Evolutionary conservation across 257 asterid genomes (phyloP).

Genomic region (Linaria vulgaris): DNA sequence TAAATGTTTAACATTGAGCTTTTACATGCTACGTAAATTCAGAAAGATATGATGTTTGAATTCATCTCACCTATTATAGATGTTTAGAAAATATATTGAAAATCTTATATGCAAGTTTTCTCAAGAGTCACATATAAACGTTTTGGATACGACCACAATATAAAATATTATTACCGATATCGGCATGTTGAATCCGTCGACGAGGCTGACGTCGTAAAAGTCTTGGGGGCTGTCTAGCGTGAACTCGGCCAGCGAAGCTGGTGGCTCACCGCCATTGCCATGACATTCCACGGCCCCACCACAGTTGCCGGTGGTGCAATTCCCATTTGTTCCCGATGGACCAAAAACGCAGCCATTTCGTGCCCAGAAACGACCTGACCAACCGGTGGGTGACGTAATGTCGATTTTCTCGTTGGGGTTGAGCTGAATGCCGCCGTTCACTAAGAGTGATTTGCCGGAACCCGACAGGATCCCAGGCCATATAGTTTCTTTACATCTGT

Average conservation of each 20-base stretch:
- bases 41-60: too few relatives aligned
- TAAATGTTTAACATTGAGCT: too few relatives aligned
- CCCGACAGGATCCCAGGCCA: conserved; percentile 67
- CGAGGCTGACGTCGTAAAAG: conserved; percentile 77
- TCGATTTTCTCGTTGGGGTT: conserved; percentile 12
- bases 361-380: conserved; percentile 88
- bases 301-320: conserved; percentile 66
- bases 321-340: conserved; percentile 27
- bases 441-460: conserved; percentile 45
- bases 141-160: conserved; percentile 31
- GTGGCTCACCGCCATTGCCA: conserved; percentile 61
- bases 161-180: conserved; percentile 6
- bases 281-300: conserved; percentile 45
- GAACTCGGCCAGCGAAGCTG: conserved; percentile 69
- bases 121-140: too few relatives aligned
- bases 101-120: conserved; percentile 29
- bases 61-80: too few relatives aligned
- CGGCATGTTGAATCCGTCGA: conserved; percentile 64
- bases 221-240: conserved; percentile 50
- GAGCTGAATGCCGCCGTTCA: conserved; percentile 49
- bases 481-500: conserved; percentile 11
- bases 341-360: conserved; percentile 63
- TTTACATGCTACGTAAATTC: too few relatives aligned
- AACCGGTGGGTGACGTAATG: conserved; percentile 49
- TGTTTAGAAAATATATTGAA: too few relatives aligned